A percentile compares a stretch with the other conserved stretches of the same genome.
Conservation (phyloP, 1,284 basidiomycete genomes). For the Malassezia furfur region DNA sequence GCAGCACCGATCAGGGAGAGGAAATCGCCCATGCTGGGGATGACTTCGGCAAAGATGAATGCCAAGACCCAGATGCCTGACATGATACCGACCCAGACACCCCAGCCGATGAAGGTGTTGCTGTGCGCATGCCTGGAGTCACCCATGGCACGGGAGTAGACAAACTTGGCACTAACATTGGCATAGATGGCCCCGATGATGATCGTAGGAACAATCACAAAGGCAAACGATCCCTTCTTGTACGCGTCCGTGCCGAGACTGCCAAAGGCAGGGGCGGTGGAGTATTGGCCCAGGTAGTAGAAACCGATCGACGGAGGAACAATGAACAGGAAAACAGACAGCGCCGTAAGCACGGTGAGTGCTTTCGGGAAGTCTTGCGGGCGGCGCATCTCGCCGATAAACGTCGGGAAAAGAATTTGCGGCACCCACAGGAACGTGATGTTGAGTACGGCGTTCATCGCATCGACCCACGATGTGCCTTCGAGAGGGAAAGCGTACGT, state of each 20-base stretch:
- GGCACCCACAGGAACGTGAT: constrained; percentile 58
- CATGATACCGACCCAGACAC: constrained; percentile 56
- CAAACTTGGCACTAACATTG: constrained; percentile 38
- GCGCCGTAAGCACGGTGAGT: constrained; percentile 51
- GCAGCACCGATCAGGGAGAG: constrained; percentile 49
- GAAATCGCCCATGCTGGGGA: constrained; percentile 52
- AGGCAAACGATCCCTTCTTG: constrained; percentile 42
- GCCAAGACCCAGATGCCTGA: constrained; percentile 56
- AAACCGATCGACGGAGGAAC: constrained; percentile 56
- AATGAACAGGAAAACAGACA: constrained; percentile 58
- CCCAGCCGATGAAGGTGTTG: constrained; percentile 59
- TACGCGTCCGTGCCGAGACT: constrained; percentile 22
- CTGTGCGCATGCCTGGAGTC: constrained; percentile 44
- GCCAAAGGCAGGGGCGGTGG: constrained; percentile 34
- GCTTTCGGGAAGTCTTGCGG: constrained; percentile 60
- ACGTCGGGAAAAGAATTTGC: constrained; percentile 54
- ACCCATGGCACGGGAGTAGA: constrained; percentile 38
- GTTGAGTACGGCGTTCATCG: constrained; percentile 52
- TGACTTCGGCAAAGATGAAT: constrained; percentile 56
- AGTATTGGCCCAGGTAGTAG: constrained; percentile 51
- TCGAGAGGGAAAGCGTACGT: constrained; percentile 34
- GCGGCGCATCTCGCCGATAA: constrained; percentile 57
- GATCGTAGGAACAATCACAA: constrained; percentile 45
- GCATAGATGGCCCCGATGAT: constrained; percentile 48
- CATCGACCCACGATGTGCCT: constrained; percentile 56